phyloP scores from a whole-genome alignment of 1,284 basidiomycete genomes.

The Leucoagaricus sp. region DNA sequence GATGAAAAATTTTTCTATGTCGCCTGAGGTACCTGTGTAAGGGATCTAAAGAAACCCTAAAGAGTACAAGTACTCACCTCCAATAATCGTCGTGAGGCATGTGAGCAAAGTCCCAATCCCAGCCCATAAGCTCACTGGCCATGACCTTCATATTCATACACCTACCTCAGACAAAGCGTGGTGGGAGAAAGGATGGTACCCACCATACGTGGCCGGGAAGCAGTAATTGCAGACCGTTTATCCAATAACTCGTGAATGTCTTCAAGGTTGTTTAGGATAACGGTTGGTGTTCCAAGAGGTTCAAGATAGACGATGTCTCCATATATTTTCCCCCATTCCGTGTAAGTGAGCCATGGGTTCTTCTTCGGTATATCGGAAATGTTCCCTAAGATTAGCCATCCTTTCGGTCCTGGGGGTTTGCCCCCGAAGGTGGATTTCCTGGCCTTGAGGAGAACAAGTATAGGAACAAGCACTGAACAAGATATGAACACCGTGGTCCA shows the following conservation, averaged over 20 bases:
- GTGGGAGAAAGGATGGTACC: background rate
- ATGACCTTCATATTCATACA: constrained; percentile 21
- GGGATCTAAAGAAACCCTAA: background rate
- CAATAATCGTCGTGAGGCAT: constrained; percentile 31
- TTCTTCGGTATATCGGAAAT: constrained; percentile 21
- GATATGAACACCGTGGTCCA: background rate
- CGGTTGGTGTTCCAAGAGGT: constrained; percentile 22
- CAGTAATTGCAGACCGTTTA: constrained; percentile 27
- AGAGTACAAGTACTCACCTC: constrained; percentile 23
- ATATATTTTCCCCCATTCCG: constrained; percentile 22
- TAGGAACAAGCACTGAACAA: background rate
- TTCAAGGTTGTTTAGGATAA: constrained; percentile 27
- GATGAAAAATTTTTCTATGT: constrained; percentile 25
- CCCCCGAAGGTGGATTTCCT: background rate
- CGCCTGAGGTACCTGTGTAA: constrained; percentile 7
- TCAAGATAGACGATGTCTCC: constrained; percentile 27
- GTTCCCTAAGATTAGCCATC: constrained; percentile 24
- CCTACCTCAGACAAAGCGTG: background rate
- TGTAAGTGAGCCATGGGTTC: constrained; percentile 21
- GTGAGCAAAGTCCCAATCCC: constrained; percentile 31
- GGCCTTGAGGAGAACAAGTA: background rate
- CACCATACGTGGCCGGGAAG: constrained; percentile 14
- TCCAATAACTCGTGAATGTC: constrained; percentile 27
- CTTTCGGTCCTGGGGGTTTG: constrained; percentile 19
- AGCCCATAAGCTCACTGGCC: constrained; percentile 32